Conservation (phyloP, 1,284 basidiomycete species). For the Ganoderma sinense region DNA sequence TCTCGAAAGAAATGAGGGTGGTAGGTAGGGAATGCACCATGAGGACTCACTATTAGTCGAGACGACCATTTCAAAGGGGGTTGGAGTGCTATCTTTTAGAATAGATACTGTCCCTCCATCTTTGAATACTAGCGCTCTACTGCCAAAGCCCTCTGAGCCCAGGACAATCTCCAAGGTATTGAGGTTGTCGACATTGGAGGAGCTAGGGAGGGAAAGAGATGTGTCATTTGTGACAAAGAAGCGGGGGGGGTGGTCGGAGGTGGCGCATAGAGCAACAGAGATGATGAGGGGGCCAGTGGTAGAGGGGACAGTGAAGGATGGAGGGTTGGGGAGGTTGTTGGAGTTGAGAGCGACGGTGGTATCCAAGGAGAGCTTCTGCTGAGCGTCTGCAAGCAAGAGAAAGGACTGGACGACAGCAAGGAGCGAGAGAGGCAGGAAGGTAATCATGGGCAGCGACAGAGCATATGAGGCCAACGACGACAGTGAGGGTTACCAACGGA, state of each 20-base stretch:
- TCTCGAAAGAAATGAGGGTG: conserved; percentile 5
- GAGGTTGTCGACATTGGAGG: conserved; percentile 44
- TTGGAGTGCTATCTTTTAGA: conserved; percentile 45
- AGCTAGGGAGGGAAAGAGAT: conserved; percentile 47
- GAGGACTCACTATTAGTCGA: conserved; percentile 56
- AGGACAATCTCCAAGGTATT: conserved; percentile 60
- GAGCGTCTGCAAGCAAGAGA: conserved; percentile 29
- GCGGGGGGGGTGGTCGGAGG: conserved; percentile 44
- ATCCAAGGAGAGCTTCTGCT: conserved; percentile 33
- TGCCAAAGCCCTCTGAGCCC: conserved; percentile 59
- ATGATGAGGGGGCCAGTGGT: conserved; percentile 54
- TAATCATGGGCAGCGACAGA: neutral
- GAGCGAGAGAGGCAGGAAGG: conserved; percentile 32
- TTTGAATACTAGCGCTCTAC: conserved; percentile 56
- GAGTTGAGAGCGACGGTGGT: conserved; percentile 29
- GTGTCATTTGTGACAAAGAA: conserved; percentile 68
- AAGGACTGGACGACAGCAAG: conserved; percentile 34
- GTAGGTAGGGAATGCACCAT: neutral
- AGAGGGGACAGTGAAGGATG: conserved; percentile 42
- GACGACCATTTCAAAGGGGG: conserved; percentile 63
- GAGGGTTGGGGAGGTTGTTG: conserved; percentile 29
- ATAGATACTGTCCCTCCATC: conserved; percentile 60
- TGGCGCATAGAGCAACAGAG: conserved; percentile 65
- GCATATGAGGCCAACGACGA: neutral
- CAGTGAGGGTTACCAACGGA: neutral